A percentile compares a stretch with the other conserved stretches of the same genome.
phyloP scores from a whole-genome alignment of 257 asterid genomes.

The Mitragyna speciosa region DNA sequence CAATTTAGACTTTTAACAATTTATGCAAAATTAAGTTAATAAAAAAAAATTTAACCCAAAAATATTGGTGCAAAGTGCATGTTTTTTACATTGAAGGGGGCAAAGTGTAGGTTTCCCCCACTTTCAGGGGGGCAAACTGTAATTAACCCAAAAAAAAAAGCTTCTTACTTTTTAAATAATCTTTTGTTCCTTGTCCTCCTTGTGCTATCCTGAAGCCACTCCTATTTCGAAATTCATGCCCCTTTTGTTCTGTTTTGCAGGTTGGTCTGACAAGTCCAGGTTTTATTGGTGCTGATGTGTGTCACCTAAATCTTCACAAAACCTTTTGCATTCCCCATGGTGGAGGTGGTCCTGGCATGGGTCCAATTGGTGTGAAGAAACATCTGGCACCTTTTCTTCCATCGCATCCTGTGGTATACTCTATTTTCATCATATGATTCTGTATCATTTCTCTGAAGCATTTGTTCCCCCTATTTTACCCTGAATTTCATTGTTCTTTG shows the following conservation, averaged over 20 bases:
- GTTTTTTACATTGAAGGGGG: no score
- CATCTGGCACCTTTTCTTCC: constrained; percentile 93
- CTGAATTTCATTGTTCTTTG: not conserved
- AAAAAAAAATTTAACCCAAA: no score
- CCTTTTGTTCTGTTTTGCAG: constrained; percentile 38
- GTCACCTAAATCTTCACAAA: constrained; percentile 98
- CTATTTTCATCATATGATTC: not conserved
- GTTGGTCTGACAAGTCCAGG: constrained; percentile 98
- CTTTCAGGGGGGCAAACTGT: no score
- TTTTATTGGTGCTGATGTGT: constrained; percentile 94
- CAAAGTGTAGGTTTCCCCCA: no score
- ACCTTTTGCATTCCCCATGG: constrained; percentile 99
- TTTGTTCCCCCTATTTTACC: not conserved
- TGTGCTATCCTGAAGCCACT: not conserved
- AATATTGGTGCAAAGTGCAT: no score
- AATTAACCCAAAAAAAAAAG: no score
- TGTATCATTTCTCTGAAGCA: not conserved
- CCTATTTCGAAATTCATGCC: not conserved
- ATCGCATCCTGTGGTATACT: constrained; percentile 91
- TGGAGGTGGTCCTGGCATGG: constrained; percentile 99
- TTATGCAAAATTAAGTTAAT: no score
- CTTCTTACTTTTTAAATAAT: not conserved
- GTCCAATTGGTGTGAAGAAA: constrained; percentile 95
- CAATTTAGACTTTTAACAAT: no score
- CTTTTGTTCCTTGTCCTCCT: not conserved